These are phyloP conservation scores for Megacollybia platyphylla DNA, from an alignment of 1,284 basidiomycete genomes.

Conservation along the genomic window DNA sequence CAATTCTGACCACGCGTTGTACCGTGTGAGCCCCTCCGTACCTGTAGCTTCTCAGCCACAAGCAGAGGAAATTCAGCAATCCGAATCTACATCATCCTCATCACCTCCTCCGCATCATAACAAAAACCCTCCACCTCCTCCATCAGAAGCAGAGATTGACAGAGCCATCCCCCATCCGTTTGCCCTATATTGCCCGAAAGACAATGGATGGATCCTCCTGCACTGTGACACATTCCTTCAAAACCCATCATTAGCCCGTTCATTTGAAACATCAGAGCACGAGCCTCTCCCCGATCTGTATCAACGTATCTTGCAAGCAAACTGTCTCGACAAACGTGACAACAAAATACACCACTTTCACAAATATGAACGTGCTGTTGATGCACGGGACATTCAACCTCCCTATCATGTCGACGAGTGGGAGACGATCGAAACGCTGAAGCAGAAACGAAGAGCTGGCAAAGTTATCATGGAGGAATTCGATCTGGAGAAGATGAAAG, in stretches of 20 bases:
- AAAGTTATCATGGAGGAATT: slow-evolving; percentile 24
- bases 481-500: slow-evolving; percentile 19
- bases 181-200: slow-evolving; percentile 67
- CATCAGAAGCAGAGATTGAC: slow-evolving; percentile 45
- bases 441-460: slow-evolving; percentile 33
- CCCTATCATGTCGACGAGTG: slow-evolving; percentile 49
- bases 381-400: slow-evolving; percentile 47
- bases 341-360: slow-evolving; percentile 75
- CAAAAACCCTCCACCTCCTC: slow-evolving; percentile 19
- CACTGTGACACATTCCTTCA: slow-evolving; percentile 50
- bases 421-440: slow-evolving; percentile 33
- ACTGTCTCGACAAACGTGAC: slow-evolving; percentile 30
- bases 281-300: slow-evolving; percentile 39
- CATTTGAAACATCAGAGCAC: slow-evolving; percentile 29
- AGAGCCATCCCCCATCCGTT: slow-evolving; percentile 65
- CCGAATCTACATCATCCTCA: slow-evolving; percentile 8
- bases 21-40: slow-evolving; percentile 37
- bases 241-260: slow-evolving; percentile 43
- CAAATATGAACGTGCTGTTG: slow-evolving; percentile 52
- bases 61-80: slow-evolving; percentile 9
- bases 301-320: slow-evolving; percentile 32
- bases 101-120: slow-evolving; percentile 10
- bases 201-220: slow-evolving; percentile 70
- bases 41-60: slow-evolving; percentile 14
- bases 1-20: slow-evolving; percentile 56